These are phyloP conservation scores for Liriodendron chinense DNA, from an alignment of 164 flowering plant genomes.

Conservation along the genomic window DNA sequence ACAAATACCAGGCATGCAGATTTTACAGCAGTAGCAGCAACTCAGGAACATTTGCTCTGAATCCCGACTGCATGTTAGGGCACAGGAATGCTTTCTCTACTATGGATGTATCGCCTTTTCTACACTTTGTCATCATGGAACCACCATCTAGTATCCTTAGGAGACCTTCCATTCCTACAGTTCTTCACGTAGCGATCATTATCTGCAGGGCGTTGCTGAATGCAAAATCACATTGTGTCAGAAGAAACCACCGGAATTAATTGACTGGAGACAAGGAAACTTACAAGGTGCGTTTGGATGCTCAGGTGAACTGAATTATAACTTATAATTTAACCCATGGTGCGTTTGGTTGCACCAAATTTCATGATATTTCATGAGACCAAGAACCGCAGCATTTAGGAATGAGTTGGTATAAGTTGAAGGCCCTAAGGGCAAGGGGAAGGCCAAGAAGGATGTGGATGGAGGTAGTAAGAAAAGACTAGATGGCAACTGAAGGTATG, in stretches of 20 bases:
- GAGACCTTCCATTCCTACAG: conserved; percentile 56
- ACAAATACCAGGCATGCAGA: conserved; percentile 26
- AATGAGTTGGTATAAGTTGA: no score
- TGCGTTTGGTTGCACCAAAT: no score
- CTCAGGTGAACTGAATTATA: no score
- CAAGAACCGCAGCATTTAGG: no score
- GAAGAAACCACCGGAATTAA: neutral
- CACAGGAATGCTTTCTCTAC: conserved; percentile 3
- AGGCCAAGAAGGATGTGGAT: no score
- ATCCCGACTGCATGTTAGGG: conserved; percentile 2
- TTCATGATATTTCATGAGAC: no score
- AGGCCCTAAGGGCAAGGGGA: no score
- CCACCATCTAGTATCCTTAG: conserved; percentile 71
- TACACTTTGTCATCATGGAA: conserved; percentile 62
- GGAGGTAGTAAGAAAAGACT: no score
- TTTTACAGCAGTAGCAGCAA: conserved; percentile 15
- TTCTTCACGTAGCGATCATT: conserved; percentile 62
- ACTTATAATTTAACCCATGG: no score
- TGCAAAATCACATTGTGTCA: neutral
- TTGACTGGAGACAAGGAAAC: no score
- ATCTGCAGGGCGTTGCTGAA: conserved; percentile 59
- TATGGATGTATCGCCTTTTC: conserved; percentile 10
- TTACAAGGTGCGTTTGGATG: no score
- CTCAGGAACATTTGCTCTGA: conserved; percentile 3
- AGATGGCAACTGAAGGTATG: no score